Evolutionary conservation across 331 rosid genomes (phyloP).

Genomic region (Acacia concinna): DNA sequence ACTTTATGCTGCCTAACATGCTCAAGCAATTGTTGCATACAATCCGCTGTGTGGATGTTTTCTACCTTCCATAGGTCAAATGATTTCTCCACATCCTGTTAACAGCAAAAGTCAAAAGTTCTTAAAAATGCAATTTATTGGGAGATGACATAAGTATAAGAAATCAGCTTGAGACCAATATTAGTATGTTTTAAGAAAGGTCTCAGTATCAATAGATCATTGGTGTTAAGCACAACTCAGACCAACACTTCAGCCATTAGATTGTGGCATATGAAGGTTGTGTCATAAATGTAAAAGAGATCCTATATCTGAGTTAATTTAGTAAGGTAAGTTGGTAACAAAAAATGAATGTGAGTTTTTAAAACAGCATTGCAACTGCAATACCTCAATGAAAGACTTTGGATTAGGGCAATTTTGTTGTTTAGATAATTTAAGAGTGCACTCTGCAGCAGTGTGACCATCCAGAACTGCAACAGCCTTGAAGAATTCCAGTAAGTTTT

Average conservation of each 20-base stretch:
- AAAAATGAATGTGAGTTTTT: not conserved
- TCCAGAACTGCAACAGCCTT: slow-evolving; percentile 74
- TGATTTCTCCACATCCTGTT: slow-evolving; percentile 68
- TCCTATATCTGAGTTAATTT: not conserved
- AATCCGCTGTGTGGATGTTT: slow-evolving; percentile 52
- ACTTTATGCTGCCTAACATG: slow-evolving; percentile 75
- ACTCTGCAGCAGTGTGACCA: slow-evolving; percentile 71
- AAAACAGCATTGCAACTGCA: not conserved
- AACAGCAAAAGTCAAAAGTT: slow-evolving; percentile 2
- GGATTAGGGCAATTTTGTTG: slow-evolving; percentile 76
- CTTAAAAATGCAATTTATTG: not conserved
- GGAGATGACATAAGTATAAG: slow-evolving; percentile 3
- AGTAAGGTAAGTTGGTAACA: not conserved
- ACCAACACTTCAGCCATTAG: not conserved
- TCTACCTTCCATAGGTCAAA: slow-evolving; percentile 51
- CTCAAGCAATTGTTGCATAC: slow-evolving; percentile 78
- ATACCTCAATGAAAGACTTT: slow-evolving; percentile 69
- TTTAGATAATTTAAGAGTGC: slow-evolving; percentile 70
- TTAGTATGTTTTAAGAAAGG: not conserved
- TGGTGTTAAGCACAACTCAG: slow-evolving; percentile 9
- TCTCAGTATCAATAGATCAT: slow-evolving; percentile 4
- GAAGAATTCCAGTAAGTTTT: slow-evolving; percentile 59
- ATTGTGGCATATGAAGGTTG: not conserved
- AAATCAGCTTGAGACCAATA: not conserved
- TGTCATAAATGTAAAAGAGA: slow-evolving; percentile 8